phyloP scores from a whole-genome alignment of 441 rosid genomes.

The Eruca vesicaria region DNA sequence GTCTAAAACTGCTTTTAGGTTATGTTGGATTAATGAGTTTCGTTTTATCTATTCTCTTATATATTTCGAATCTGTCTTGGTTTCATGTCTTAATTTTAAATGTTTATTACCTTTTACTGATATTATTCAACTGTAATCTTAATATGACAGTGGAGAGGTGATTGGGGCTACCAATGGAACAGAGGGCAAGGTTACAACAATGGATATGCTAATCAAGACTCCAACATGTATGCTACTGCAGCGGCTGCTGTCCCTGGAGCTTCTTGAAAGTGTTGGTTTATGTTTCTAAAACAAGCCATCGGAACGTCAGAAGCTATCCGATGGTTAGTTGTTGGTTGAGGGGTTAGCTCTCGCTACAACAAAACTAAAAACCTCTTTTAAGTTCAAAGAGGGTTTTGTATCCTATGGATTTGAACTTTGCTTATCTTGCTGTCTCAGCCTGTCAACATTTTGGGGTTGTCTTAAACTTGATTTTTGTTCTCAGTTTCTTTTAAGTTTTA shows the following conservation, averaged over 20 bases:
- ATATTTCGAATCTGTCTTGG: too few species aligned
- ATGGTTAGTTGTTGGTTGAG: conserved; percentile 25
- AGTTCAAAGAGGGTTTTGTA: conserved; percentile 23
- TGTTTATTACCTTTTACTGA: not conserved
- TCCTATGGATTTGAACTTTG: conserved; percentile 25
- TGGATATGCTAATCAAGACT: conserved; percentile 56
- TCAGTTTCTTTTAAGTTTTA: too few species aligned
- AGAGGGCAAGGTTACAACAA: conserved; percentile 65
- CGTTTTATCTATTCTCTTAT: too few species aligned
- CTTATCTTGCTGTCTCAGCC: conserved; percentile 13
- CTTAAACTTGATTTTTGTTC: not conserved
- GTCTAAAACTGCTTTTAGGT: not conserved
- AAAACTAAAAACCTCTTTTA: conserved; percentile 10
- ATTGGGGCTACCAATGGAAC: conserved; percentile 57
- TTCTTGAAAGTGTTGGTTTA: conserved; percentile 24
- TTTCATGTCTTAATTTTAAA: not conserved
- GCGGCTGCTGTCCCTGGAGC: conserved; percentile 32
- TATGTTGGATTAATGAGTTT: too few species aligned
- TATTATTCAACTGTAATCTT: not conserved
- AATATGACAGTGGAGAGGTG: conserved; percentile 45
- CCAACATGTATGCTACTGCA: conserved; percentile 43
- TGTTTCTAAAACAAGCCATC: too few species aligned
- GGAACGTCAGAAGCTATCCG: conserved; percentile 17
- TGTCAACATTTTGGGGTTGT: conserved; percentile 25
- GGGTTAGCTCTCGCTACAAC: conserved; percentile 29